phyloP scores from a whole-genome alignment of 225 moss, liverwort and hornwort species.

The Polytrichum formosum region DNA sequence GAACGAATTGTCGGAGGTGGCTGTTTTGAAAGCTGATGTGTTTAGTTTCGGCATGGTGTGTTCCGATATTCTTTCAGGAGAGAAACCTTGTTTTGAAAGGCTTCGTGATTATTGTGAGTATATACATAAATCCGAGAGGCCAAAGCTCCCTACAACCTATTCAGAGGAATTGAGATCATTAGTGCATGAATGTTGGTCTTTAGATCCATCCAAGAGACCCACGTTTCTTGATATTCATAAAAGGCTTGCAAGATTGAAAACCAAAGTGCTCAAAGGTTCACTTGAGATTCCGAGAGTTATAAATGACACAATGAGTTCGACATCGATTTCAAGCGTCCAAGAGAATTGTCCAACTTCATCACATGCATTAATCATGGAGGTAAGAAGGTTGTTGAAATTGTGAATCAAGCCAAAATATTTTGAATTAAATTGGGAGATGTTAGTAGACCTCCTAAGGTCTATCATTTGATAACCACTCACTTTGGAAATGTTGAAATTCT shows the following conservation, averaged over 20 bases:
- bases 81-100: neutral
- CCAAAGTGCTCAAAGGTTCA: neutral
- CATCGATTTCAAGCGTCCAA: neutral
- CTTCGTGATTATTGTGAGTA: too few relatives aligned
- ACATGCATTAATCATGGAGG: too few relatives aligned
- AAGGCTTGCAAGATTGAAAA: neutral
- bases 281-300: neutral
- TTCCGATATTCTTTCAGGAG: neutral
- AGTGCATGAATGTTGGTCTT: neutral
- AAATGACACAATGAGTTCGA: neutral
- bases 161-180: neutral
- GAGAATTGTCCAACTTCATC: neutral
- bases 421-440: neutral
- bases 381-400: neutral
- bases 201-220: neutral
- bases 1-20: neutral
- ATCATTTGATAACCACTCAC: neutral
- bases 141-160: neutral
- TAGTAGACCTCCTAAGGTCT: neutral
- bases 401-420: neutral
- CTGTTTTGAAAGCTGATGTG: neutral
- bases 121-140: neutral
- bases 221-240: neutral
- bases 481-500: neutral
- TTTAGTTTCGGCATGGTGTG: neutral